Base-by-base conservation (phyloP, 441 rosid species). In the Lepidium campestre region DNA sequence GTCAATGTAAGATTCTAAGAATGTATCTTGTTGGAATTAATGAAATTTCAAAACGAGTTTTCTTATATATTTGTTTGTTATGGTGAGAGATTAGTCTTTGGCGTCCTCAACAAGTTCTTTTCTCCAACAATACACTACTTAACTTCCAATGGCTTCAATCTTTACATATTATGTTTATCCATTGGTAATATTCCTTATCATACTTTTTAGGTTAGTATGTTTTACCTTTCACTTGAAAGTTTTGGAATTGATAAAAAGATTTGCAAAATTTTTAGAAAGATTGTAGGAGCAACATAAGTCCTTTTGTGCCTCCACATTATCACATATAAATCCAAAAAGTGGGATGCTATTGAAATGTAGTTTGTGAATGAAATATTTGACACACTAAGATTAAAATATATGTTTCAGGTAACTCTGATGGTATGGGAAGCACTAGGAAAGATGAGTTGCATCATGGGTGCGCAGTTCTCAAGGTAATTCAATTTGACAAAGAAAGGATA, bases 41-140 rank as follows among this genome's bases (percentile, higher is more conserved):
- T 25, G 36, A 25, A 19, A 37, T 27, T 3, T n/a, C 19, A 18
- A 34, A 37, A 19, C 32, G 47, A 12, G n/a, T 52, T 10, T 49
- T 9, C n/a, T 15, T 22, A 22, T 22, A 22, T 22, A 4, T 52
- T 18, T 10, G 20, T 32, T 6, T 41, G 46, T 61, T 62, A 3
- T 58, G 62, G 58, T 48, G 48, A 58, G 68, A 57, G 58, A 40
- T 48, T 7, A 22, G 6, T 40, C 12, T 18, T 49, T 49, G 41
- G 10, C 7, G 18, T 66, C 22, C 9, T 76, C 7, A 36, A 70
- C 83, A 92, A 95, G 96, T 90, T 92, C 79, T 92, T 92, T 75
- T 82, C 96, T 63, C 96, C 98, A 32, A 86, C 90, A 8, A 86
- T 92, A 53, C 85, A 66, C 79, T 81, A 82, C 80, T 70, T 92